Evolutionary conservation across 371 early-diverging fungal genomes (phyloP), one percentile per base, ranked within the genome.

Genomic region (Encephalitozoon intestinalis): DNA sequence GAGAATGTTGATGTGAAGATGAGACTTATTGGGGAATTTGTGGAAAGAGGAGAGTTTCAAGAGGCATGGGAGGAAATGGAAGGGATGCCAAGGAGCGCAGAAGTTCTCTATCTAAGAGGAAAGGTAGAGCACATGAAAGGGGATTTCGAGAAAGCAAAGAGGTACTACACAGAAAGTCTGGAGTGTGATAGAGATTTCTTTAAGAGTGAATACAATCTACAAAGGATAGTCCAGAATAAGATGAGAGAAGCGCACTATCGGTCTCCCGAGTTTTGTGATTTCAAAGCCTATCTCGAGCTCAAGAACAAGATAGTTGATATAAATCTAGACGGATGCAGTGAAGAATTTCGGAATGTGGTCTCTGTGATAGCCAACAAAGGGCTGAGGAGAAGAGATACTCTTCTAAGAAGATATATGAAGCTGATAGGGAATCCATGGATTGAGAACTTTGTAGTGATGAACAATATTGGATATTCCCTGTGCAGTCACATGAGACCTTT

Each of bases 81-180:
- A 50, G 11, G 23, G 0, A 51, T 52, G 26, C 28, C 31, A 12
- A 30, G 31, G 23, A 50, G 11, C n/a, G 64, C 77, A 46, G 64
- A 71, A 26, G 44, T 75, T n/a, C 28, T 65, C 9, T 80, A 80
- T 65, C 31, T 76, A 18, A 67, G 65, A 43, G 80, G 77, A 18
- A 80, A 73, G 50, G 70, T 73, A 26, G 53, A 72, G 18, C 80
- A 80, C 52, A 21, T 65, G 25, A 28, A 40, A 18, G 31, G 49
- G 26, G 26, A 54, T 31, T 51, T 63, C 54, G 69, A 73, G 23
- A 34, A 43, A n/a, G 80, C 80, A 28, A 40, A 31, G 30, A 40
- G 73, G 7, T 76, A 21, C 7, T 80, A 80, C 51, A 53, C 73
- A 30, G 54, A 66, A 30, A 63, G 67, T 18, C 28, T 76, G 23